A percentile compares a stretch with the other conserved stretches of the same genome.
These are phyloP conservation scores for Penicillium macrosclerotiorum DNA, from an alignment of 495 filamentous ascomycete species.

Conservation along the genomic window DNA sequence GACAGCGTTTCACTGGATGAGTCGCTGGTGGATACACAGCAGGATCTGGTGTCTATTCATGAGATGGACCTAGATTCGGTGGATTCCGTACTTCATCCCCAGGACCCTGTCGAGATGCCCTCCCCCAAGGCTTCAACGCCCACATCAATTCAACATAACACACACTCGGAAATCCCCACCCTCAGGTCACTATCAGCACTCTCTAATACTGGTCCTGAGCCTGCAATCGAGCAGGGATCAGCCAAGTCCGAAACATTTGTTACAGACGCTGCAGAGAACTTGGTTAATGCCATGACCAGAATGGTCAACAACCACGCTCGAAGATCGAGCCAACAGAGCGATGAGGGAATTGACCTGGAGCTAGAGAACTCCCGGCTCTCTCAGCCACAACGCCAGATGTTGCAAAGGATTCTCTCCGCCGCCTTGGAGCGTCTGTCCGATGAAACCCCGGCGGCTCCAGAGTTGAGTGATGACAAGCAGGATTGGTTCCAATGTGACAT, in stretches of 20 bases:
- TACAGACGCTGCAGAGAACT: constrained; percentile 32
- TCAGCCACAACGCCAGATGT: constrained; percentile 32
- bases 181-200: not conserved
- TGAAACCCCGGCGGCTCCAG: constrained; percentile 11
- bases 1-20: constrained; percentile 12
- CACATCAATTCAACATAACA: constrained; percentile 1
- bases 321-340: constrained; percentile 24
- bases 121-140: constrained; percentile 6
- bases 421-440: constrained; percentile 34
- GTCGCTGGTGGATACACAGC: constrained; percentile 3
- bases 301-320: constrained; percentile 32
- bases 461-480: constrained; percentile 28
- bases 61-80: constrained; percentile 12
- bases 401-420: constrained; percentile 33
- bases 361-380: constrained; percentile 24
- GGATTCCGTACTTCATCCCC: not conserved
- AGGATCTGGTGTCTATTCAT: constrained; percentile 13
- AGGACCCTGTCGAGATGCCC: constrained; percentile 5
- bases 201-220: not conserved
- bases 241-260: constrained; percentile 27
- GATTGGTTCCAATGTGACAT: constrained; percentile 46
- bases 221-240: not conserved
- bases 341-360: constrained; percentile 25
- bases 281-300: constrained; percentile 40
- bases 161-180: not conserved